Base-by-base conservation (phyloP, 2,329 filamentous ascomycete genomes). In the Aspergillus sojae region DNA sequence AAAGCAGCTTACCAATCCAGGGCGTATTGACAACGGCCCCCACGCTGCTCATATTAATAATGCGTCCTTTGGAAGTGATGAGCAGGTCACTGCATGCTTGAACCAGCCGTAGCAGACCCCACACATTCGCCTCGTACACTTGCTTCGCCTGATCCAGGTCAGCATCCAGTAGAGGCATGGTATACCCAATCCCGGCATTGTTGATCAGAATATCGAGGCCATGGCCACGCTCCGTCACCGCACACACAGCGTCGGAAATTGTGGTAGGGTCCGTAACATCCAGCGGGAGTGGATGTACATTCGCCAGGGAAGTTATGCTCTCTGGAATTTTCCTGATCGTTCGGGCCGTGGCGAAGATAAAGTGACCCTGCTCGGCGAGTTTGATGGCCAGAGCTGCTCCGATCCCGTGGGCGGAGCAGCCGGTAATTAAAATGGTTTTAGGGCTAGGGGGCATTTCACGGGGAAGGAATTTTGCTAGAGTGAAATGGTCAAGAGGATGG, bases 301-400 rank as follows among this genome's bases (percentile, higher is more conserved):
- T 69, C 34, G 69, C 62, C 6, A 65, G 57, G 4, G 69, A 70
- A 5, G 75, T 71, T 7, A 74, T 61, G 3, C 53, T 41, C 1
- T 19, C 21, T 6, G 61, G 63, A 21, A 78, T 74, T 59, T 79
- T 80, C 32, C 11, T 19, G 71, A 64, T 1, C 67, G 64, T 52
- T 77, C 80, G 78, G 5, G 77, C 75, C 1, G 81, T 81, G 2
- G 80, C 81, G 65, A 77, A 80, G 62, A 83, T 80, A 36, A 77
- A 71, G n/a, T 72, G 75, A 5, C 77, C 77, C 4, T 65, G 63
- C 41, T 75, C 64, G 58, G 34, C 32, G 11, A 34, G 32, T 12
- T 12, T 4, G 32, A 34, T 11, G 32, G 11, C 32, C 32, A 34
- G 32, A 14, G 32, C 11, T 14, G 32, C 32, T 34, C 32, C 32